Percentiles rank a stretch among this genome's conserved stretches.
Evolutionary conservation across 805 yeast genomes (phyloP).

Genomic region (Candida vartiovaarae): DNA sequence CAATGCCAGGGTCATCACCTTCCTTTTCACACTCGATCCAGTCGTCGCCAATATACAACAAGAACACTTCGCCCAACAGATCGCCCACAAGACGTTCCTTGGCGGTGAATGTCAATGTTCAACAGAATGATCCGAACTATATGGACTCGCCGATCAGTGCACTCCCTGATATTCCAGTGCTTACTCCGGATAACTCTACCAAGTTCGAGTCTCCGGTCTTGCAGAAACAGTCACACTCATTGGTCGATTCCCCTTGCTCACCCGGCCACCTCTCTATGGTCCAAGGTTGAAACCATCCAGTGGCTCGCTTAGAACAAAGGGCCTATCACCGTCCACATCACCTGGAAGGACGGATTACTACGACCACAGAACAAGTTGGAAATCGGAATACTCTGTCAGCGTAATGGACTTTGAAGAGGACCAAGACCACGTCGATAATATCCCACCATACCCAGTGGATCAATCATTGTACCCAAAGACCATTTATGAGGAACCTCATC

Average conservation of each 20-base stretch:
- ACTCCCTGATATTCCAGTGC: conserved; percentile 19
- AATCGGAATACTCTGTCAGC: conserved; percentile 19
- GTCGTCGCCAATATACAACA: conserved; percentile 6
- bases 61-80: conserved; percentile 6
- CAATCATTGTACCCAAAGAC: neutral
- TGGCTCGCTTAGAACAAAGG: conserved; percentile 1
- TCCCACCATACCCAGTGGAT: neutral
- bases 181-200: conserved; percentile 6
- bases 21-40: neutral
- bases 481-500: neutral
- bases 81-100: conserved; percentile 8
- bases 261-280: conserved; percentile 14
- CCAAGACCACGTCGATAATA: conserved; percentile 2
- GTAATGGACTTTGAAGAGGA: conserved; percentile 9
- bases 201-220: neutral
- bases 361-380: conserved; percentile 24
- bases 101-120: conserved; percentile 2
- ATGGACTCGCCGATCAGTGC: conserved; percentile 15
- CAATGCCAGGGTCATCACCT: conserved; percentile 6
- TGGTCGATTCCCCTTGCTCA: conserved; percentile 15
- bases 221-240: neutral
- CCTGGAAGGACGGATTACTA: conserved; percentile 20
- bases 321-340: conserved; percentile 18
- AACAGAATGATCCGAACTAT: conserved; percentile 1
- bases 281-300: conserved; percentile 17